Conservation (phyloP, 2,329 filamentous ascomycete genomes). For the Echinosphaeria canescens region DNA sequence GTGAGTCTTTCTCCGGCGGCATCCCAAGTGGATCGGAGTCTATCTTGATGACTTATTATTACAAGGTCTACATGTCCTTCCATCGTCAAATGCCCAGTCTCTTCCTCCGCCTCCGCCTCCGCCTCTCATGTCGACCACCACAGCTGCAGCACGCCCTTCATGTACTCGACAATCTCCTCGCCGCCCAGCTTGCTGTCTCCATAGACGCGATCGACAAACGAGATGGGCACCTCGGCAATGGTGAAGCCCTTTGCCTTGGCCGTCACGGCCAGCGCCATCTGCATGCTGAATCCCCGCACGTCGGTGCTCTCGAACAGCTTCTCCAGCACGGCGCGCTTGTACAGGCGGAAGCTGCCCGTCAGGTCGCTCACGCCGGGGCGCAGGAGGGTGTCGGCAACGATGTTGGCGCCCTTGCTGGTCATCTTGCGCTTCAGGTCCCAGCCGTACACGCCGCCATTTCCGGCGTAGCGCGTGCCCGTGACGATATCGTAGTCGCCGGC, state of each 20-base stretch:
- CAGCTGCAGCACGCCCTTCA: constrained; percentile 60
- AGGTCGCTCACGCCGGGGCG: constrained; percentile 87
- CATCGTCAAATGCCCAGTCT: neutral
- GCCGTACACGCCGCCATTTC: constrained; percentile 73
- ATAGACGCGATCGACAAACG: constrained; percentile 87
- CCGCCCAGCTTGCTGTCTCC: constrained; percentile 81
- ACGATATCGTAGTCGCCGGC: constrained; percentile 79
- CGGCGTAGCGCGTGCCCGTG: constrained; percentile 85
- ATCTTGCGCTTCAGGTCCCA: constrained; percentile 91
- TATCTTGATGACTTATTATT: too few species aligned
- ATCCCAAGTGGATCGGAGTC: too few species aligned
- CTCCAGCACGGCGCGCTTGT: constrained; percentile 77
- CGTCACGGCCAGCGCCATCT: constrained; percentile 99
- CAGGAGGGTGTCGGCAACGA: constrained; percentile 89
- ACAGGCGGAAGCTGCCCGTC: constrained; percentile 85
- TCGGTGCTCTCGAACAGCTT: constrained; percentile 81
- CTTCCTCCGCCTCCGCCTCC: too few species aligned
- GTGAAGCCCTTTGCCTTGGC: constrained; percentile 91
- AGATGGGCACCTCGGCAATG: constrained; percentile 89
- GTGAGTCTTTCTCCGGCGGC: too few species aligned
- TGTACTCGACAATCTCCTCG: constrained; percentile 91
- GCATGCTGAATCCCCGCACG: constrained; percentile 95
- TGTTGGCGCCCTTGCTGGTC: constrained; percentile 70
- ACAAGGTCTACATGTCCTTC: neutral
- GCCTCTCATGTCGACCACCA: constrained; percentile 23